Evolutionary conservation across 1,139 yeast species (phyloP).

Genomic region (Lodderomyces theae): DNA sequence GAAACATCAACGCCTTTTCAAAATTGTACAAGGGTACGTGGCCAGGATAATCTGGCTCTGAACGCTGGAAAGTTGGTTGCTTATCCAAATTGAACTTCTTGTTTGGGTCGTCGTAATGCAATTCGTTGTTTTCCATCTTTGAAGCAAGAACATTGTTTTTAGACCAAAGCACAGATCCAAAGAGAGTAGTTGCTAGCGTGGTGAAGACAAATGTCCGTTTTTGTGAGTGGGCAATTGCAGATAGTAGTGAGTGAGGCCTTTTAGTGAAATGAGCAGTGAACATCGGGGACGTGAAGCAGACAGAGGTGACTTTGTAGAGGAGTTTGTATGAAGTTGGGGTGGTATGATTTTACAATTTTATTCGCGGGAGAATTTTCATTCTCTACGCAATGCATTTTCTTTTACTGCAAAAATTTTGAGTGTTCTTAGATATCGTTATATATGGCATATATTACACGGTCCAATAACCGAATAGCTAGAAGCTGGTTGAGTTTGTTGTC

Average conservation of each 20-base stretch:
- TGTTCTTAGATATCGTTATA: slow-evolving; percentile 24
- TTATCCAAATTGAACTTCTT: slow-evolving; percentile 14
- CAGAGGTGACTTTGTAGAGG: too few relatives aligned
- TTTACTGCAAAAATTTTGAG: slow-evolving; percentile 10
- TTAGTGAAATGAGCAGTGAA: neutral
- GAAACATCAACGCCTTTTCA: slow-evolving; percentile 64
- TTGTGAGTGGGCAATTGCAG: neutral
- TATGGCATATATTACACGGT: slow-evolving; percentile 26
- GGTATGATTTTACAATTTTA: neutral
- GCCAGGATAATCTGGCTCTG: slow-evolving; percentile 62
- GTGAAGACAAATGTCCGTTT: slow-evolving; percentile 8
- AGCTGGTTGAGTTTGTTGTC: slow-evolving; percentile 25
- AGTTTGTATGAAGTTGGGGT: neutral
- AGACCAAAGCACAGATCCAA: slow-evolving; percentile 39
- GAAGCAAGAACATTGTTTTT: slow-evolving; percentile 54
- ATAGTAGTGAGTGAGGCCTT: neutral
- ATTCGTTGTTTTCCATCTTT: slow-evolving; percentile 54
- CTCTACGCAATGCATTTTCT: neutral
- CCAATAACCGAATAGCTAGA: slow-evolving; percentile 30
- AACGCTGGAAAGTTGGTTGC: slow-evolving; percentile 35
- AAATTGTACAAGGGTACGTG: slow-evolving; percentile 70
- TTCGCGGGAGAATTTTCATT: neutral
- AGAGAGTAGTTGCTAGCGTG: slow-evolving; percentile 16
- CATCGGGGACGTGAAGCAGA: too few relatives aligned
- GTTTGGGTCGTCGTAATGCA: slow-evolving; percentile 42